These are phyloP conservation scores for Dactylellina leptospora DNA, from an alignment of 2,329 filamentous ascomycete species.

Conservation along the genomic window DNA sequence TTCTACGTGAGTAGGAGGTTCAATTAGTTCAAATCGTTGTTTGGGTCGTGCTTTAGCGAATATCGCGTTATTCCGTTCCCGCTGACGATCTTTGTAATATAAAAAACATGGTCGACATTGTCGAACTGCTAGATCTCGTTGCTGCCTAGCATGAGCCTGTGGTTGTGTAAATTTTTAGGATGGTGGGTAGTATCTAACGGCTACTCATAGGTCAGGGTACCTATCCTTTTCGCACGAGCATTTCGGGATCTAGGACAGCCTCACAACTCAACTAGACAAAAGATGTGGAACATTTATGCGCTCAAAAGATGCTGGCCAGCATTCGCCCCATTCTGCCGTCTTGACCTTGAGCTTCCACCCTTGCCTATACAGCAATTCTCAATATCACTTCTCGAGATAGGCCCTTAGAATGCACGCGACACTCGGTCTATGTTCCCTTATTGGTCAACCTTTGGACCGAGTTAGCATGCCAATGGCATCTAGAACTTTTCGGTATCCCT, in stretches of 20 bases:
- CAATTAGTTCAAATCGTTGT: slow-evolving; percentile 12
- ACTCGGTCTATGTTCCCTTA: slow-evolving; percentile 1
- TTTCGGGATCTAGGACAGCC: no score
- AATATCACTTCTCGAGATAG: no score
- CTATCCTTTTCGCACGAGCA: no score
- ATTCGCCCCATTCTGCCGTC: slow-evolving; percentile 29
- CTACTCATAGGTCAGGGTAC: no score
- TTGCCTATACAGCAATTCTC: background rate
- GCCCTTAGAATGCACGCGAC: slow-evolving; percentile 31
- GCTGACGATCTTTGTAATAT: slow-evolving; percentile 28
- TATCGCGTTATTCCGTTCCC: slow-evolving; percentile 44
- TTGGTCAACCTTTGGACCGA: no score
- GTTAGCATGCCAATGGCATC: no score
- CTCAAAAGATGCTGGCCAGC: slow-evolving; percentile 9
- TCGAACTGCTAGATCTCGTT: slow-evolving; percentile 20
- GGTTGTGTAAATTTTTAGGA: no score
- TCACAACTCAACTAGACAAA: background rate
- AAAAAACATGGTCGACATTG: slow-evolving; percentile 45
- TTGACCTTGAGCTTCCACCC: background rate
- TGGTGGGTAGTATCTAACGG: no score
- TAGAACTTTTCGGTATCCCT: no score
- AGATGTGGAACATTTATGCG: slow-evolving; percentile 27
- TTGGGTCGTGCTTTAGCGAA: slow-evolving; percentile 34
- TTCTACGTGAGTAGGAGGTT: background rate
- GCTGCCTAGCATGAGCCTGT: slow-evolving; percentile 49